Evolutionary conservation across 352 stramenopile genomes (phyloP).

Genomic region (Phytophthora hybrid): DNA sequence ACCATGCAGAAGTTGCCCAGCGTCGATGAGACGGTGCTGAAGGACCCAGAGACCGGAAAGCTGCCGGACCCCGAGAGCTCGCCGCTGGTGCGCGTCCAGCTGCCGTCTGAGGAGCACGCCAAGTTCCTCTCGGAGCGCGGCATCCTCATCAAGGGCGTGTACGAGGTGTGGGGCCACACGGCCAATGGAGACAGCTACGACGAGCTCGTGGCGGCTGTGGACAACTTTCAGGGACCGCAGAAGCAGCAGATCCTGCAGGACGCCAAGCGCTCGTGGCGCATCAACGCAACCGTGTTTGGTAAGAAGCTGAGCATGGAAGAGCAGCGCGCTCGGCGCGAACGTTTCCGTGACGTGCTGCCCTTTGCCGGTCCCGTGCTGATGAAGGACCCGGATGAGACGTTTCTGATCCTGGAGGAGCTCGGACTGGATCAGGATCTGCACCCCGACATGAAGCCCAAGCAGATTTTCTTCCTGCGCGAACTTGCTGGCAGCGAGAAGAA

Average conservation of each 20-base stretch:
- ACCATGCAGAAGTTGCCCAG: slow-evolving; percentile 61
- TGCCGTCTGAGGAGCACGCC: slow-evolving; percentile 67
- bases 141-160: slow-evolving; percentile 86
- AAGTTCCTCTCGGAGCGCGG: slow-evolving; percentile 83
- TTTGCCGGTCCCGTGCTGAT: slow-evolving; percentile 80
- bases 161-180: slow-evolving; percentile 77
- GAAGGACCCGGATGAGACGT: slow-evolving; percentile 73
- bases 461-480: slow-evolving; percentile 78
- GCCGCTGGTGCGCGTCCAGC: slow-evolving; percentile 66
- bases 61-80: slow-evolving; percentile 61
- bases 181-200: slow-evolving; percentile 47
- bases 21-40: slow-evolving; percentile 44
- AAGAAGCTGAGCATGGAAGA: slow-evolving; percentile 83
- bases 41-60: slow-evolving; percentile 33
- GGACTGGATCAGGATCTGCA: slow-evolving; percentile 60
- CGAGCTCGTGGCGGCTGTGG: slow-evolving; percentile 58
- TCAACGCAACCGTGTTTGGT: slow-evolving; percentile 80
- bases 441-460: slow-evolving; percentile 50
- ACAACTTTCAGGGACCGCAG: slow-evolving; percentile 37
- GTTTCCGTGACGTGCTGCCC: slow-evolving; percentile 62
- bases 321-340: slow-evolving; percentile 57
- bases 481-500: slow-evolving; percentile 79
- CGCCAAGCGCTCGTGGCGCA: slow-evolving; percentile 67
- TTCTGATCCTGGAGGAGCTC: slow-evolving; percentile 80
- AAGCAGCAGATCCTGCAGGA: slow-evolving; percentile 64